A percentile compares a stretch with the other conserved stretches of the same genome.
phyloP scores from a whole-genome alignment of 192 early-diverging fungal genomes.

The Coemansia sp. region DNA sequence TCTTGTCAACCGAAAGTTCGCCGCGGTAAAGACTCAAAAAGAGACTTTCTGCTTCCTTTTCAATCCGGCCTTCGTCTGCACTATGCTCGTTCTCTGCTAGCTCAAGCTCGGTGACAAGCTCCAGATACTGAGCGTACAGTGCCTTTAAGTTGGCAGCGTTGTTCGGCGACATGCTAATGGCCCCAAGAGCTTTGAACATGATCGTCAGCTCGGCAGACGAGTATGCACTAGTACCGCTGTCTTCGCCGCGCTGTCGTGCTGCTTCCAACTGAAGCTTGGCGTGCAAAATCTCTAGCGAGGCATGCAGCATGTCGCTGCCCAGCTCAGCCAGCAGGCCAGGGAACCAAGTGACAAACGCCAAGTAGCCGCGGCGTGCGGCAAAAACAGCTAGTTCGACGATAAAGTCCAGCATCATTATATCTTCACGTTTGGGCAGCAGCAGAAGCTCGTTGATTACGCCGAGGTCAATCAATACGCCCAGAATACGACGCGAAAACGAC shows the following conservation, averaged over 20 bases:
- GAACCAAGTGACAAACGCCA: conserved; percentile 51
- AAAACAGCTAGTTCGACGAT: conserved; percentile 50
- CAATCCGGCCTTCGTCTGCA: conserved; percentile 38
- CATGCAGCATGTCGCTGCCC: conserved; percentile 43
- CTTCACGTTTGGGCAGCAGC: conserved; percentile 46
- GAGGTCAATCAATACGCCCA: conserved; percentile 41
- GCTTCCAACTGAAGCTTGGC: conserved; percentile 49
- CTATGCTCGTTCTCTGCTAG: conserved; percentile 37
- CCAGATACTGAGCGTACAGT: conserved; percentile 45
- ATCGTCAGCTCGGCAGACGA: conserved; percentile 43
- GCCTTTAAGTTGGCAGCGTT: conserved; percentile 53
- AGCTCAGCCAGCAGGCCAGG: conserved; percentile 44
- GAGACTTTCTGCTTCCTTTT: conserved; percentile 50
- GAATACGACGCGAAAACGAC: conserved; percentile 26
- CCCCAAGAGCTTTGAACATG: conserved; percentile 41
- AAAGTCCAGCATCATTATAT: conserved; percentile 52
- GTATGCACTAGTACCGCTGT: conserved; percentile 21
- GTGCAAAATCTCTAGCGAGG: conserved; percentile 49
- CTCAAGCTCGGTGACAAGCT: conserved; percentile 38
- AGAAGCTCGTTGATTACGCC: conserved; percentile 41
- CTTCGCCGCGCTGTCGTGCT: conserved; percentile 48
- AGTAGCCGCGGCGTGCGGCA: conserved; percentile 46
- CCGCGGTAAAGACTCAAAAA: conserved; percentile 52
- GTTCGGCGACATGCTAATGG: conserved; percentile 42
- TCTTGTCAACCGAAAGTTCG: conserved; percentile 68